These are phyloP conservation scores for Pseudognaphalium luteoalbum DNA, from an alignment of 129 eudicot species.

Conservation along the genomic window DNA sequence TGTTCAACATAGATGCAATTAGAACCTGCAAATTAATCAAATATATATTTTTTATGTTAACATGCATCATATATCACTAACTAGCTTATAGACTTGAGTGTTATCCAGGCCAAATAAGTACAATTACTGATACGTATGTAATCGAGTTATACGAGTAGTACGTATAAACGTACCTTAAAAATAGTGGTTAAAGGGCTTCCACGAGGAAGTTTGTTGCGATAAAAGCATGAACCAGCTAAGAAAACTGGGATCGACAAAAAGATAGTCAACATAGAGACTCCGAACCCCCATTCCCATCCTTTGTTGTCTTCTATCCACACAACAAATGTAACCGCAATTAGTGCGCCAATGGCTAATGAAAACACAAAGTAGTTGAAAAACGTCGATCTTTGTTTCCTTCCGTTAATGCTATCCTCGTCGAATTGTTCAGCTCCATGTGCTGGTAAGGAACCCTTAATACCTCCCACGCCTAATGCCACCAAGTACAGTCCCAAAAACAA, in stretches of 20 bases:
- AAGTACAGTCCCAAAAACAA: slow-evolving; percentile 73
- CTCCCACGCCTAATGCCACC: slow-evolving; percentile 89
- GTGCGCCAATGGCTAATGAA: slow-evolving; percentile 71
- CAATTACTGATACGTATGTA: not conserved
- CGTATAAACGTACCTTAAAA: slow-evolving; percentile 44
- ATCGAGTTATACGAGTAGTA: no score
- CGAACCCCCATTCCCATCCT: slow-evolving; percentile 98
- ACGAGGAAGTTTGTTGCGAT: slow-evolving; percentile 70
- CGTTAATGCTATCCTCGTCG: slow-evolving; percentile 48
- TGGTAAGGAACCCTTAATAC: slow-evolving; percentile 84
- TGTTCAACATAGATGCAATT: slow-evolving; percentile 56
- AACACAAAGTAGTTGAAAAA: slow-evolving; percentile 88
- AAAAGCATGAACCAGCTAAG: slow-evolving; percentile 55
- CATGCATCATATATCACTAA: not conserved
- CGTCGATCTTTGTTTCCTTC: slow-evolving; percentile 83
- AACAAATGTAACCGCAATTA: slow-evolving; percentile 79
- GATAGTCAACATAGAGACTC: slow-evolving; percentile 60
- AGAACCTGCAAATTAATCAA: slow-evolving; percentile 46
- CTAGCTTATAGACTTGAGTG: not conserved
- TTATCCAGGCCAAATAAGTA: not conserved
- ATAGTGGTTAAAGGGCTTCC: slow-evolving; percentile 89
- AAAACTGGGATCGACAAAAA: slow-evolving; percentile 73
- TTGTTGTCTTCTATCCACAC: slow-evolving; percentile 94
- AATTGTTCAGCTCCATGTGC: slow-evolving; percentile 89
- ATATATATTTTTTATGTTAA: not conserved